Conservation (phyloP, 1,139 yeast species). For the Nakaseomyces kungkrabaensis region DNA sequence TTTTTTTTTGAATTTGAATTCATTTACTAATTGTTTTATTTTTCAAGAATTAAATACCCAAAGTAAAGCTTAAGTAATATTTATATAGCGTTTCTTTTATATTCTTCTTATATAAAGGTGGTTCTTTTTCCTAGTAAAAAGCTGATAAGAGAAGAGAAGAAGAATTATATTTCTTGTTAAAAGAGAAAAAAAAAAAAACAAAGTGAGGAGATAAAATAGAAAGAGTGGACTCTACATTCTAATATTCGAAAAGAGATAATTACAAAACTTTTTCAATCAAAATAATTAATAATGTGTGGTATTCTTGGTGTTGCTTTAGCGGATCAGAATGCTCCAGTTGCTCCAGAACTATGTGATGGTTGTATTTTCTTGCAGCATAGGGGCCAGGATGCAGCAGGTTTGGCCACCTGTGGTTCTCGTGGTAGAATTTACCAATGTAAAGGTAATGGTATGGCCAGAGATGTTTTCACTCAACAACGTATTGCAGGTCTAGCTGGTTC, state of each 20-base stretch:
- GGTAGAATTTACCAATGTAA: slow-evolving; percentile 95
- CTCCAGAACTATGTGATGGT: slow-evolving; percentile 87
- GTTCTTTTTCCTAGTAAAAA: too few relatives aligned
- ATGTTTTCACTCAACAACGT: slow-evolving; percentile 80
- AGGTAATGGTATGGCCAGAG: slow-evolving; percentile 98
- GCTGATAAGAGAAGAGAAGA: too few relatives aligned
- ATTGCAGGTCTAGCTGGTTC: slow-evolving; percentile 77
- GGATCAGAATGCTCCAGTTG: slow-evolving; percentile 62
- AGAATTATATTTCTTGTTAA: not conserved
- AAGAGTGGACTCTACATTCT: too few relatives aligned
- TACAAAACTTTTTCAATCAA: too few relatives aligned
- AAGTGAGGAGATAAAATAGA: too few relatives aligned
- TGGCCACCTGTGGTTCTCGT: slow-evolving; percentile 86
- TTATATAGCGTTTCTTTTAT: too few relatives aligned
- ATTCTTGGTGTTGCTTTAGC: slow-evolving; percentile 81
- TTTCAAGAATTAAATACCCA: not conserved
- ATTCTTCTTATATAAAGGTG: too few relatives aligned
- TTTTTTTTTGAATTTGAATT: not conserved
- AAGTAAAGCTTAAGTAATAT: not conserved
- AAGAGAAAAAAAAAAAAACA: not conserved
- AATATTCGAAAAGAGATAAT: too few relatives aligned
- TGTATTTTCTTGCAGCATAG: slow-evolving; percentile 91
- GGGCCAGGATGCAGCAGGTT: slow-evolving; percentile 99
- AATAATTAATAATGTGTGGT: slow-evolving; percentile 64
- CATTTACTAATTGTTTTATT: too few relatives aligned